Conservation (phyloP, 768 basidiomycete genomes). For the Russula virescens region DNA sequence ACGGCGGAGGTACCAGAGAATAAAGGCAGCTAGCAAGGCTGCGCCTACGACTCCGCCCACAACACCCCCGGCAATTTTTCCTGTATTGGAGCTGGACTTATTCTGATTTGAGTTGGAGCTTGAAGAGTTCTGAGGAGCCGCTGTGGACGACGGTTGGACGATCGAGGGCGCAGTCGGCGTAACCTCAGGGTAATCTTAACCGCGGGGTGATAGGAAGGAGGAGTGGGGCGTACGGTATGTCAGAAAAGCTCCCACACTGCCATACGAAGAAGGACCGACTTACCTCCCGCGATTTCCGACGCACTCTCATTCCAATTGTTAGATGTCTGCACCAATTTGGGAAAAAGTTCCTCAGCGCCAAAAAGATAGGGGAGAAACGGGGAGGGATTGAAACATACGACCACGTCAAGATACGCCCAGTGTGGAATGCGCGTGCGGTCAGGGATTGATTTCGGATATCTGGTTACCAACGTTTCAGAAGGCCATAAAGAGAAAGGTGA, state of each 20-base stretch:
- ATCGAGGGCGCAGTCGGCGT: background rate
- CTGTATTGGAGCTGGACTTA: background rate
- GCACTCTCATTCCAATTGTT: background rate
- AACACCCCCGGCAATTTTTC: background rate
- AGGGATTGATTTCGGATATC: background rate
- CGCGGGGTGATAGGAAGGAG: background rate
- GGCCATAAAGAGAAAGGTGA: background rate
- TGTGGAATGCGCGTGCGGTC: background rate
- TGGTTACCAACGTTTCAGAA: background rate
- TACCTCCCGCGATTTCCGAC: background rate
- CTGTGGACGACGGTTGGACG: background rate
- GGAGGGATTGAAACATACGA: too few relatives aligned
- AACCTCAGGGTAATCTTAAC: constrained; percentile 6
- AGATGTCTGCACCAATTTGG: background rate
- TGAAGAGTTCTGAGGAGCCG: background rate
- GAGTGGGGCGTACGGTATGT: background rate
- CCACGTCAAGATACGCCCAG: constrained; percentile 4
- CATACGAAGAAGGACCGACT: background rate
- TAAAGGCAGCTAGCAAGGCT: background rate
- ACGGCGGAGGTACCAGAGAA: background rate
- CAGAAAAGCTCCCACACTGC: too few relatives aligned
- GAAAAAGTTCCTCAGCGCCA: background rate
- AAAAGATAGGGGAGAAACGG: background rate
- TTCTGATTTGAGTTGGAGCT: background rate
- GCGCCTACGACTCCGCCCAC: background rate